Percentiles rank a stretch among this genome's conserved stretches.
These are phyloP conservation scores for Gaultheria prostrata DNA, from an alignment of 148 eudicot genomes.

Conservation along the genomic window DNA sequence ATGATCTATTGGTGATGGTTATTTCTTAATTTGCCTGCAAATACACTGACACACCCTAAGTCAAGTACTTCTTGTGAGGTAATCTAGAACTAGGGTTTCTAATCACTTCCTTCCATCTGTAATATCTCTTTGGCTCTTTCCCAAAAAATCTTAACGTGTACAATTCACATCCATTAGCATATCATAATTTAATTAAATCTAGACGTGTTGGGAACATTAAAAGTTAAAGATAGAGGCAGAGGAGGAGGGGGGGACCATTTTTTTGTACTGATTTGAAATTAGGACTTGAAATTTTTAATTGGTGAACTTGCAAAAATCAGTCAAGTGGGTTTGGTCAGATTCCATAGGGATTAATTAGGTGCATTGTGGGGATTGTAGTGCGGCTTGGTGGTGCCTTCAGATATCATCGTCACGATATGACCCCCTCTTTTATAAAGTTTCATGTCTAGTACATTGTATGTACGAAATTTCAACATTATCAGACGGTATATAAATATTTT, in stretches of 20 bases:
- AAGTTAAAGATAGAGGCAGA: constrained; percentile 16
- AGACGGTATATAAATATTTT: not conserved
- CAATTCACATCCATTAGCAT: constrained; percentile 17
- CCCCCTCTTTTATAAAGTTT: not conserved
- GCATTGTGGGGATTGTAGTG: not conserved
- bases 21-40: too few relatives aligned
- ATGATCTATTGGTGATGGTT: not conserved
- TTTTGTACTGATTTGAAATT: not conserved
- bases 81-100: constrained; percentile 6
- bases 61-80: not conserved
- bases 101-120: constrained; percentile 3
- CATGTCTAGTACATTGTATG: not conserved
- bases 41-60: too few relatives aligned
- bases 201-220: constrained; percentile 14
- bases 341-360: not conserved
- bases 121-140: not conserved
- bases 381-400: not conserved
- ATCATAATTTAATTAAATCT: not conserved
- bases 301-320: constrained; percentile 1
- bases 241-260: constrained; percentile 19
- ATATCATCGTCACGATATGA: not conserved
- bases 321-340: constrained; percentile 17
- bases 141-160: constrained; percentile 10
- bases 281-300: not conserved
- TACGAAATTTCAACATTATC: not conserved